These are phyloP conservation scores for Thielaviopsis euricoi DNA, from an alignment of 2,329 filamentous ascomycete genomes.

Conservation along the genomic window DNA sequence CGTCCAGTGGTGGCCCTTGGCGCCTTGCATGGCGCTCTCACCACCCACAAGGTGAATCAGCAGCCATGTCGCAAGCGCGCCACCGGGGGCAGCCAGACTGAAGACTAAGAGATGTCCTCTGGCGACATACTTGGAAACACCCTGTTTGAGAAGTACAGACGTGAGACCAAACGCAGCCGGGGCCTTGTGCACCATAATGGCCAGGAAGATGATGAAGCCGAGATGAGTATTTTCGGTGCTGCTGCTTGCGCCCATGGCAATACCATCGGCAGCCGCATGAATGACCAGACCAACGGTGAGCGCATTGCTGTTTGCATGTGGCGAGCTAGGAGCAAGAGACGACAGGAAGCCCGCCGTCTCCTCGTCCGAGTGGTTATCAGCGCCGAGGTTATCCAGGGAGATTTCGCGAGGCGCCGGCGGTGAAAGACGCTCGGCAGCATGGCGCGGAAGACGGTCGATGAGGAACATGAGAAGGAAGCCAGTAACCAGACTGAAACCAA, in stretches of 20 bases:
- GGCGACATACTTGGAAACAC: conserved; percentile 70
- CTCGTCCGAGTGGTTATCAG: conserved; percentile 29
- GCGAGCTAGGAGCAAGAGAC: conserved; percentile 38
- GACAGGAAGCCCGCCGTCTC: conserved; percentile 43
- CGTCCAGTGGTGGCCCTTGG: conserved; percentile 67
- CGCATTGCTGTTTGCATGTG: conserved; percentile 49
- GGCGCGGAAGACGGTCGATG: conserved; percentile 69
- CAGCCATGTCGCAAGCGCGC: conserved; percentile 70
- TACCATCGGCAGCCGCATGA: conserved; percentile 86
- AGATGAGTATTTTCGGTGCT: conserved; percentile 57
- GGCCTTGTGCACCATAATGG: conserved; percentile 95
- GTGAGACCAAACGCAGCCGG: conserved; percentile 91
- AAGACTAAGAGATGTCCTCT: conserved; percentile 79
- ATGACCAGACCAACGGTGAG: conserved; percentile 92
- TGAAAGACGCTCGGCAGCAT: conserved; percentile 46
- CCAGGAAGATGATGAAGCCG: conserved; percentile 82
- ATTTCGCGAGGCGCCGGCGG: conserved; percentile 65
- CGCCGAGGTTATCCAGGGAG: conserved; percentile 64
- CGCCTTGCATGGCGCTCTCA: conserved; percentile 39
- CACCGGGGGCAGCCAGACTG: conserved; percentile 74
- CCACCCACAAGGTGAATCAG: conserved; percentile 60
- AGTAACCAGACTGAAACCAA: conserved; percentile 70
- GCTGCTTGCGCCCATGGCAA: conserved; percentile 83
- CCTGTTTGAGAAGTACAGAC: conserved; percentile 77
- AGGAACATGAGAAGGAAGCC: conserved; percentile 97